A percentile compares a stretch with the other conserved stretches of the same genome.
These are phyloP conservation scores for Naganishia randhawae DNA, from an alignment of 768 basidiomycete genomes.

Conservation along the genomic window DNA sequence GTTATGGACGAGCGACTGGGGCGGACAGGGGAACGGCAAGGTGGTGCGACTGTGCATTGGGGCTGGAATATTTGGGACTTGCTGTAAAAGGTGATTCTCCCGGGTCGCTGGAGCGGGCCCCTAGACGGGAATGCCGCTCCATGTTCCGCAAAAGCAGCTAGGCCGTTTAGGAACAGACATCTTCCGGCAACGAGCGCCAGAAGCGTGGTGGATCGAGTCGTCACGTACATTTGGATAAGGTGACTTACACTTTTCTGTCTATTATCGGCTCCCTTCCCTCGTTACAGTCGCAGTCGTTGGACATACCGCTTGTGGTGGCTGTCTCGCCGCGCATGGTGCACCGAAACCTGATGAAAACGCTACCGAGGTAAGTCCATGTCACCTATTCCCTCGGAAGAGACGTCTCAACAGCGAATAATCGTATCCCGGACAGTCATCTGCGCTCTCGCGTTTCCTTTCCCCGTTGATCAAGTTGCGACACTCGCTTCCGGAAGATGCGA, in stretches of 20 bases:
- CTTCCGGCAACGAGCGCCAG: too few species aligned
- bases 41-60: too few species aligned
- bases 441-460: conserved; percentile 68
- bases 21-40: too few species aligned
- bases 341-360: conserved; percentile 31
- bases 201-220: too few species aligned
- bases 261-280: conserved; percentile 8
- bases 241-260: background rate
- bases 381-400: background rate
- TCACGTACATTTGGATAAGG: too few species aligned
- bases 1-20: too few species aligned
- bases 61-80: too few species aligned
- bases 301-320: conserved; percentile 77
- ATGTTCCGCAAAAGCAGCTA: background rate
- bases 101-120: too few species aligned
- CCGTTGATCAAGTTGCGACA: conserved; percentile 62
- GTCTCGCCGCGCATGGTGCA: conserved; percentile 52
- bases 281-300: conserved; percentile 71
- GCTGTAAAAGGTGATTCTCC: too few species aligned
- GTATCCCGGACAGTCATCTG: conserved; percentile 38
- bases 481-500: conserved; percentile 39
- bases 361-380: conserved; percentile 15
- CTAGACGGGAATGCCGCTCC: too few species aligned
- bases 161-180: too few species aligned
- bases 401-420: background rate